Conservation (phyloP, 805 yeast genomes). For the Barnettozyma wickerhamii region DNA sequence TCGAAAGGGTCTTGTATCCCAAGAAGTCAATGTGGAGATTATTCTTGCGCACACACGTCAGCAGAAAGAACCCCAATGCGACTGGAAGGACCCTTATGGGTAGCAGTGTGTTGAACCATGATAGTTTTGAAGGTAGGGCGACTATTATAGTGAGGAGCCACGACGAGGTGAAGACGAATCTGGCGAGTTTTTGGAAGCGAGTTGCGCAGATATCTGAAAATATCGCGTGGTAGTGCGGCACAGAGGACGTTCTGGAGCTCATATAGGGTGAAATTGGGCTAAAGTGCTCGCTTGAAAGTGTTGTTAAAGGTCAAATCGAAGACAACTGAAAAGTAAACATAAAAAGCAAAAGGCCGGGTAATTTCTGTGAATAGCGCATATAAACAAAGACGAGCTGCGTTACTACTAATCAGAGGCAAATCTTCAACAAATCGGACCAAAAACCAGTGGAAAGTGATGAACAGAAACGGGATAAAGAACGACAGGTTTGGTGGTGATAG, state of each 20-base stretch:
- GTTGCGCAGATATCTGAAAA: slow-evolving; percentile 38
- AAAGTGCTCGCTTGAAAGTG: no score
- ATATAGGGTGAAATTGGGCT: background rate
- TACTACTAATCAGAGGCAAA: slow-evolving; percentile 4
- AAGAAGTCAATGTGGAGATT: slow-evolving; percentile 35
- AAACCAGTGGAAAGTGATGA: no score
- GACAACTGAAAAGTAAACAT: background rate
- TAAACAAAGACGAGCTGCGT: no score
- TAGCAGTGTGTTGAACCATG: slow-evolving; percentile 25
- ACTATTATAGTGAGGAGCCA: slow-evolving; percentile 25
- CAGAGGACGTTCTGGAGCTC: slow-evolving; percentile 7
- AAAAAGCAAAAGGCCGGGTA: slow-evolving; percentile 3
- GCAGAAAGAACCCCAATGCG: slow-evolving; percentile 28
- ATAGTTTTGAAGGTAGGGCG: slow-evolving; percentile 20
- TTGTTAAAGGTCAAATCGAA: no score
- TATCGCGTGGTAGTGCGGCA: slow-evolving; percentile 33
- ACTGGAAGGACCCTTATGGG: slow-evolving; percentile 27
- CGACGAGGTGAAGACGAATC: slow-evolving; percentile 29
- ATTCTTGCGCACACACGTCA: slow-evolving; percentile 36
- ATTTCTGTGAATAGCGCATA: no score
- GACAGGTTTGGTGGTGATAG: background rate
- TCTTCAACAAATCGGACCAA: background rate
- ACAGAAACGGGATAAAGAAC: slow-evolving; percentile 7
- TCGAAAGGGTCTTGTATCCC: slow-evolving; percentile 29
- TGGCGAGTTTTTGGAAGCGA: slow-evolving; percentile 35